Evolutionary conservation across 352 stramenopile genomes (phyloP), one percentile per base, ranked within the genome.

Genomic region (Globisporangium yorkense): DNA sequence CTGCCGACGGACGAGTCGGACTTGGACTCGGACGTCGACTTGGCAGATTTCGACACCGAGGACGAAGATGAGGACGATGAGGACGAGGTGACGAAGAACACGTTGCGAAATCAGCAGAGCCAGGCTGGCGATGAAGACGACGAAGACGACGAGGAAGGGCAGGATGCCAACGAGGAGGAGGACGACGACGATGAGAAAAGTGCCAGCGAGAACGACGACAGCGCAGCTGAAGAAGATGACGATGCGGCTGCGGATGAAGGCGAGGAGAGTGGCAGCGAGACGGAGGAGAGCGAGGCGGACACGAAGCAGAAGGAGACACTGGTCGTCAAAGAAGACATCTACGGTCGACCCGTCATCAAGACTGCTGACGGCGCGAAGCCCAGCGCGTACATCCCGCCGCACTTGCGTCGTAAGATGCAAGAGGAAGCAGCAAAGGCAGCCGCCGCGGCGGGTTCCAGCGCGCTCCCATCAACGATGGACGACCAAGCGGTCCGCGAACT

Each of bases 1-100:
- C 58, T 94, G 52, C 84, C 84, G 35, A 92, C 84, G 0, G 84
- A 94, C 57, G 84, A 94, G 53, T 88, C 79, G 20, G 82, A 94
- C 39, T 68, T 77, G 0, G 80, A 92, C 29, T 81, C 67, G 35
- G 84, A 94, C 35, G 66, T 68, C 31, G 79, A 92, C 50, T 62
- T 92, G 24, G 68, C 72, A 4, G 71, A 67, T 35, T 89, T 92
- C 55, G 80, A 88, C 50, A 86, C 77, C 3, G 75, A 86, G 3
- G 77, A 87, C 8, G 73, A 87, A 5, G 75, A 88, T 2, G 66
- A 74, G 0, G 66, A 75, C 0, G 56, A 63, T 2, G 68, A 71
- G 8, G 74, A 75, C 4, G 71, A 81, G 67, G 73, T 84, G n/a
- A 55, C 33, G 33, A 59, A 45, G 15, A 93, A 93, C 43, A 82